Percentiles rank a stretch among this genome's conserved stretches.
Conservation (phyloP, 2,329 filamentous ascomycete genomes). For the Lachnum nothofagi region DNA sequence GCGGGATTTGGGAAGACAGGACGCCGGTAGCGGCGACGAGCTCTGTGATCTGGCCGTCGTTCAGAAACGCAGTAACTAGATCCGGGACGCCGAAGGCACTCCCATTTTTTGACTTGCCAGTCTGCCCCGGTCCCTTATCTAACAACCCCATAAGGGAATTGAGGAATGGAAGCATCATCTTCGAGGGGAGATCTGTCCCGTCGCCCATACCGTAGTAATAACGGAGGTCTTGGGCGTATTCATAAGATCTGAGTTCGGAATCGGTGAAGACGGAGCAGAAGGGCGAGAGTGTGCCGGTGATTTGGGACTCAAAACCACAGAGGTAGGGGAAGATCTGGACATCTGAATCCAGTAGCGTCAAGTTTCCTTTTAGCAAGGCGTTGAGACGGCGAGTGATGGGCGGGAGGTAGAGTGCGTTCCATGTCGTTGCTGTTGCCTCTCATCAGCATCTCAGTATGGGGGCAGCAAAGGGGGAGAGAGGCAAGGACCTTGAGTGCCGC, state of each 20-base stretch:
- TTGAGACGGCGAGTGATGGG: constrained; percentile 51
- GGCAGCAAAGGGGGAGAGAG: not conserved
- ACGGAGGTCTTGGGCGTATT: constrained; percentile 62
- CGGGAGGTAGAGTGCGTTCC: constrained; percentile 49
- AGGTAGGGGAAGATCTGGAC: constrained; percentile 59
- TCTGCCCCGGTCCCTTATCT: constrained; percentile 45
- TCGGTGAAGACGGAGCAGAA: constrained; percentile 60
- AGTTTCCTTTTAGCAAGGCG: constrained; percentile 46
- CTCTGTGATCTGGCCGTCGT: constrained; percentile 62
- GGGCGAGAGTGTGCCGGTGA: constrained; percentile 54
- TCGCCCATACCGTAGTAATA: constrained; percentile 64
- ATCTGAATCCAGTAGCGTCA: constrained; percentile 50
- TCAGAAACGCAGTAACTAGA: constrained; percentile 57
- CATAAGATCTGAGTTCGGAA: constrained; percentile 57
- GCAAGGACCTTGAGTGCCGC: constrained; percentile 36
- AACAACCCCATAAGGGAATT: constrained; percentile 49
- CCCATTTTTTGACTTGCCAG: constrained; percentile 44
- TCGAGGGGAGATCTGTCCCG: constrained; percentile 47
- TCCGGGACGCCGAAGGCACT: constrained; percentile 47
- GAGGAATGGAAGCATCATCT: constrained; percentile 59
- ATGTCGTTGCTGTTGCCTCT: constrained; percentile 35
- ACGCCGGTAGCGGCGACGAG: constrained; percentile 55
- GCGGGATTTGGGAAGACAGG: constrained; percentile 44
- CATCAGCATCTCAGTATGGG: constrained; percentile 1
- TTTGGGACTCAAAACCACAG: constrained; percentile 68